These are phyloP conservation scores for Podaxis sp. DNA, from an alignment of 768 basidiomycete genomes.

Conservation along the genomic window DNA sequence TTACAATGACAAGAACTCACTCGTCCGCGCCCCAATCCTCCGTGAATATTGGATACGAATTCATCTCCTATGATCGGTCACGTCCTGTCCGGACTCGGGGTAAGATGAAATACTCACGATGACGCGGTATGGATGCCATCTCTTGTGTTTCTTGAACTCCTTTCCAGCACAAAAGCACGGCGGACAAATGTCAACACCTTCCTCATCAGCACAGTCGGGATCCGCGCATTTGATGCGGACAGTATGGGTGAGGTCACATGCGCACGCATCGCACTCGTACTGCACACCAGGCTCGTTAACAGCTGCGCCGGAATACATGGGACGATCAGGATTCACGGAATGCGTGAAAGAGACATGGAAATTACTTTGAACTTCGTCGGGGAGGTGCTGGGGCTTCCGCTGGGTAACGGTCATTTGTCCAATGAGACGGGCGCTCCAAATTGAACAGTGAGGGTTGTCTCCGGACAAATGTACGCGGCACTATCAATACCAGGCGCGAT, in stretches of 20 bases:
- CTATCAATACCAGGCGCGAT: neutral
- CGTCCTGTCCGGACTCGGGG: slow-evolving; percentile 11
- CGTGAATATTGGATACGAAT: slow-evolving; percentile 94
- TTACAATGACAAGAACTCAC: slow-evolving; percentile 40
- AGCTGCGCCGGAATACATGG: slow-evolving; percentile 34
- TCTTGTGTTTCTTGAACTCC: slow-evolving; percentile 83
- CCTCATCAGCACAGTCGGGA: slow-evolving; percentile 55
- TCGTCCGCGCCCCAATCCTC: slow-evolving; percentile 99
- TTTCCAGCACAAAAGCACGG: slow-evolving; percentile 90
- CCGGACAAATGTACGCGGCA: neutral
- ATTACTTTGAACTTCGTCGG: slow-evolving; percentile 66
- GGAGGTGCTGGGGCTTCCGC: slow-evolving; percentile 60
- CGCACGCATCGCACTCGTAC: slow-evolving; percentile 82
- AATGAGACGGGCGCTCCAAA: neutral
- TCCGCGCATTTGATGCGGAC: slow-evolving; percentile 96
- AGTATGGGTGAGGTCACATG: slow-evolving; percentile 91
- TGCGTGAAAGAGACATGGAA: slow-evolving; percentile 19
- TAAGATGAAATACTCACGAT: slow-evolving; percentile 53
- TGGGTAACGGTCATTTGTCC: slow-evolving; percentile 61
- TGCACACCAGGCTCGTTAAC: slow-evolving; percentile 82
- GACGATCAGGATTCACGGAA: slow-evolving; percentile 18
- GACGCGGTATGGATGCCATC: slow-evolving; percentile 86
- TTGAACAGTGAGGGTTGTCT: neutral
- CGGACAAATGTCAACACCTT: slow-evolving; percentile 92
- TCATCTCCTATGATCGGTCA: slow-evolving; percentile 66